Evolutionary conservation across 768 basidiomycete genomes (phyloP).

Genomic region (Rhodotorula diobovata): DNA sequence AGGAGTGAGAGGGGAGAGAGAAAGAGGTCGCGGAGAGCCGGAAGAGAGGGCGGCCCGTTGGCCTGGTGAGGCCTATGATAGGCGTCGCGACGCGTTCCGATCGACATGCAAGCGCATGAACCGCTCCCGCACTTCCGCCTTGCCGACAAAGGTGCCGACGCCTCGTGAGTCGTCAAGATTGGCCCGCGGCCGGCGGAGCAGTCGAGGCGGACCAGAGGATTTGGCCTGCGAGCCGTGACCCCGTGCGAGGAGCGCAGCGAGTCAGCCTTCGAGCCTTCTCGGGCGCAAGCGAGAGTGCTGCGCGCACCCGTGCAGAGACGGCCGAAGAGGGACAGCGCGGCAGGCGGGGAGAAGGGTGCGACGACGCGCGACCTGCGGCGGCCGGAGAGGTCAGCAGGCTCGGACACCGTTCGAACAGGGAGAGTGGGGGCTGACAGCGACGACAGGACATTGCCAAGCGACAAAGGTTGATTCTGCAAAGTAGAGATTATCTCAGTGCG

Average conservation of each 20-base stretch:
- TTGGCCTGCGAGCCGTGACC: background rate
- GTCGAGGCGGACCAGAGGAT: background rate
- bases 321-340: background rate
- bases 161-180: no score
- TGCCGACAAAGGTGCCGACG: no score
- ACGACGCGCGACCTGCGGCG: background rate
- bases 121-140: no score
- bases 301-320: background rate
- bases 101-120: no score
- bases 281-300: background rate
- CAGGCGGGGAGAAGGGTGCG: conserved; percentile 1
- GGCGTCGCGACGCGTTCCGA: background rate
- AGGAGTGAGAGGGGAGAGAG: no score
- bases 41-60: no score
- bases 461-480: background rate
- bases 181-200: background rate
- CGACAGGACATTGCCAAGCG: background rate
- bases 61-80: no score
- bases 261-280: background rate
- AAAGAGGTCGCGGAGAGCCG: no score
- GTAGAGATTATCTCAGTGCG: background rate
- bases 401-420: no score
- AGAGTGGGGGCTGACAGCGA: background rate
- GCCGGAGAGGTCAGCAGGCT: no score
- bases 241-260: no score